Percentiles rank a stretch among this genome's conserved stretches.
Conservation (phyloP, 768 basidiomycete species). For the Pleurotus ostreatus region DNA sequence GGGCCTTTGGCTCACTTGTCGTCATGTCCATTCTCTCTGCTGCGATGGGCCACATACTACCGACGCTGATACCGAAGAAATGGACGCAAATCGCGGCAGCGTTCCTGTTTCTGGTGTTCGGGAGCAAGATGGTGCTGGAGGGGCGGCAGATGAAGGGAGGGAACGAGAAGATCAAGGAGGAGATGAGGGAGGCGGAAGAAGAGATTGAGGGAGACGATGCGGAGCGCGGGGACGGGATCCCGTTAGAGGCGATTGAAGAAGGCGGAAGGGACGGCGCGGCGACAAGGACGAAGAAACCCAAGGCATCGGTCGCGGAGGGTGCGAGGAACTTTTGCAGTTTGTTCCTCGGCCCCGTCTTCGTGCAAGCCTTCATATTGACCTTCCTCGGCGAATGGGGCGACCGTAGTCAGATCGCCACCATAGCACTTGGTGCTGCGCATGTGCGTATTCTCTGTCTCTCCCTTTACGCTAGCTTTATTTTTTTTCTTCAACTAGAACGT, state of each 20-base stretch:
- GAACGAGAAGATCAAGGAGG: slow-evolving; percentile 82
- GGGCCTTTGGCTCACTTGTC: slow-evolving; percentile 83
- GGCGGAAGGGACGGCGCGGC: slow-evolving; percentile 32
- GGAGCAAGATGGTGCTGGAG: slow-evolving; percentile 85
- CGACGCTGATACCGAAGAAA: slow-evolving; percentile 69
- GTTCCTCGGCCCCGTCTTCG: slow-evolving; percentile 88
- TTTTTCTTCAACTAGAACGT: slow-evolving; percentile 61
- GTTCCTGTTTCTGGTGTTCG: slow-evolving; percentile 86
- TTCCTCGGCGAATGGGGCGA: slow-evolving; percentile 99
- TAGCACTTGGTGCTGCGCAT: slow-evolving; percentile 92
- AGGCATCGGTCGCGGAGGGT: slow-evolving; percentile 43
- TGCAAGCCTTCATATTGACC: slow-evolving; percentile 91
- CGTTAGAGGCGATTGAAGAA: slow-evolving; percentile 75
- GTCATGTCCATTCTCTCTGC: slow-evolving; percentile 95
- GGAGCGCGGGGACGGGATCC: slow-evolving; percentile 41
- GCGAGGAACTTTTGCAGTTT: slow-evolving; percentile 79
- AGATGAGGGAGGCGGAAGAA: slow-evolving; percentile 94
- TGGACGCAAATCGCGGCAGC: slow-evolving; percentile 76
- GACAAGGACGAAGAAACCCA: slow-evolving; percentile 16
- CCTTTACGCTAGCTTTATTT: not conserved
- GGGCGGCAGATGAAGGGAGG: slow-evolving; percentile 76
- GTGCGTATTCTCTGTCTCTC: slow-evolving; percentile 39
- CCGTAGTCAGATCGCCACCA: slow-evolving; percentile 94
- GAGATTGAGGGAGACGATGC: slow-evolving; percentile 86
- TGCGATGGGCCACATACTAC: slow-evolving; percentile 87